Percentiles rank a stretch among this genome's conserved stretches.
These are phyloP conservation scores for Alectoria sarmentosa DNA, from an alignment of 495 filamentous ascomycete genomes.

Conservation along the genomic window DNA sequence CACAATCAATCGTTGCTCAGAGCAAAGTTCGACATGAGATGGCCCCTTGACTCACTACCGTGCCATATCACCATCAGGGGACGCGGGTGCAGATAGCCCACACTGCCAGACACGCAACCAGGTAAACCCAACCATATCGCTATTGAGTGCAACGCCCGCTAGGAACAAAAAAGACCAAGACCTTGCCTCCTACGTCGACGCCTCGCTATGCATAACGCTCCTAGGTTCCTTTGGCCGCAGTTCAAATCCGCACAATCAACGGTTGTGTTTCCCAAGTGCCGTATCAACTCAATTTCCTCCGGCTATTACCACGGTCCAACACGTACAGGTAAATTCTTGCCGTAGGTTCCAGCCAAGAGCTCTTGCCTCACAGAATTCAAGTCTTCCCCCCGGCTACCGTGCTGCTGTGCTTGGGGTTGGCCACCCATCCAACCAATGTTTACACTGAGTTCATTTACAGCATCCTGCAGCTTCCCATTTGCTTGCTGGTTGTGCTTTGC, in stretches of 20 bases:
- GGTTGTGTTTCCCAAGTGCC: background rate
- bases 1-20: background rate
- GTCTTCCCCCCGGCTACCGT: constrained; percentile 40
- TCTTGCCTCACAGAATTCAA: constrained; percentile 68
- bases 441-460: constrained; percentile 65
- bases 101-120: background rate
- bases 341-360: constrained; percentile 70
- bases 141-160: constrained; percentile 2
- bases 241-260: background rate
- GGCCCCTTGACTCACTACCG: background rate
- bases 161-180: background rate
- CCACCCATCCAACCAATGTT: constrained; percentile 72
- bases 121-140: background rate
- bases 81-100: background rate
- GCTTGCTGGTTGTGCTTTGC: constrained; percentile 83
- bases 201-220: constrained; percentile 8
- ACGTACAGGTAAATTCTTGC: constrained; percentile 57
- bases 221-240: background rate
- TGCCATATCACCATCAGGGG: background rate
- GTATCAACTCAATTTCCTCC: background rate
- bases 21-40: background rate
- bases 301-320: constrained; percentile 60
- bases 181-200: background rate
- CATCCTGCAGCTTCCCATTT: constrained; percentile 73
- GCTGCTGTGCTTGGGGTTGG: constrained; percentile 39